phyloP scores from a whole-genome alignment of 257 asterid genomes.

The Cynanchum wilfordii region DNA sequence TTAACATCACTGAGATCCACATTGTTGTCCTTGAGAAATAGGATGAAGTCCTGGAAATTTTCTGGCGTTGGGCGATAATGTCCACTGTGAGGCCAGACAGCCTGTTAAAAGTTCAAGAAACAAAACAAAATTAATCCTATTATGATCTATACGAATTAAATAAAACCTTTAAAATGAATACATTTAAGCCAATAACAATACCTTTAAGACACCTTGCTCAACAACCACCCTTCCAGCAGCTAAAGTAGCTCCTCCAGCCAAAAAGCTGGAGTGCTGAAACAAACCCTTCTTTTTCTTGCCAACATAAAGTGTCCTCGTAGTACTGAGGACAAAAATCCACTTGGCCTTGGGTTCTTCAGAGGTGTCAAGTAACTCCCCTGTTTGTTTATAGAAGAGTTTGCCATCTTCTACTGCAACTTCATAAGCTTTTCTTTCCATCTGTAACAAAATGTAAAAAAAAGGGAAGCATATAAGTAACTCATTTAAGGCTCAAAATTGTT shows the following conservation, averaged over 20 bases:
- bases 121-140: slow-evolving; percentile 7
- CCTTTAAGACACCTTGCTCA: slow-evolving; percentile 73
- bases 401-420: slow-evolving; percentile 73
- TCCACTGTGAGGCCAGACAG: slow-evolving; percentile 99
- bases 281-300: slow-evolving; percentile 84
- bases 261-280: slow-evolving; percentile 88
- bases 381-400: slow-evolving; percentile 52
- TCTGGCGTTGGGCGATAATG: slow-evolving; percentile 89
- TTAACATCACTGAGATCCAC: slow-evolving; percentile 66
- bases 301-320: slow-evolving; percentile 64
- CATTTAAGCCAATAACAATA: slow-evolving; percentile 18
- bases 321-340: slow-evolving; percentile 96
- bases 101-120: slow-evolving; percentile 38
- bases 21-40: slow-evolving; percentile 57
- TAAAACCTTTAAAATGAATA: background rate
- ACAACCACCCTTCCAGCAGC: slow-evolving; percentile 92
- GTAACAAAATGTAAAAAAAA: background rate
- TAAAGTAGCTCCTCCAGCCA: slow-evolving; percentile 93
- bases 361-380: slow-evolving; percentile 60
- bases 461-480: slow-evolving; percentile 10
- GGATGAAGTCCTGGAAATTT: slow-evolving; percentile 65
- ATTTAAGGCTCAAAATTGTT: background rate
- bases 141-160: background rate
- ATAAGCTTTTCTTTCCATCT: slow-evolving; percentile 86
- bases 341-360: slow-evolving; percentile 59